Conservation (phyloP, 2,329 filamentous ascomycete genomes). For the Alternaria sp. region DNA sequence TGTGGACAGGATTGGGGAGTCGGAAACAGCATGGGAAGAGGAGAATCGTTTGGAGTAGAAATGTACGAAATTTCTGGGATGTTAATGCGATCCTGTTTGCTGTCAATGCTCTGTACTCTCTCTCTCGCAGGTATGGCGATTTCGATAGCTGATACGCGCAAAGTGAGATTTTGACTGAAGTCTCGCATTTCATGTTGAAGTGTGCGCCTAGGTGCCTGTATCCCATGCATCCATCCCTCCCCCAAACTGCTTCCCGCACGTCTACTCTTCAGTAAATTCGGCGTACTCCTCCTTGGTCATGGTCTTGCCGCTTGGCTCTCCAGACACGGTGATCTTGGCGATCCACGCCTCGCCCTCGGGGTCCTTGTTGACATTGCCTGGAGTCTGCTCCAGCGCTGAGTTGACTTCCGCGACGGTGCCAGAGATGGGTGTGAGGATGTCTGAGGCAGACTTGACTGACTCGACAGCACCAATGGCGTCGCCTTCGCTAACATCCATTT, state of each 20-base stretch:
- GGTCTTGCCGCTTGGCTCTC: conserved; percentile 65
- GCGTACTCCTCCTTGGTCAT: conserved; percentile 83
- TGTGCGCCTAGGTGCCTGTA: conserved; percentile 6
- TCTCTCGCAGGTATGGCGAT: background rate
- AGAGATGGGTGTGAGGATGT: conserved; percentile 87
- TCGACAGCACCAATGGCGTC: conserved; percentile 94
- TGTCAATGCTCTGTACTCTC: background rate
- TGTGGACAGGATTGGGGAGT: background rate
- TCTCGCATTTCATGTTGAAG: conserved; percentile 12
- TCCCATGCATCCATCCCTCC: background rate
- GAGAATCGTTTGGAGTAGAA: background rate
- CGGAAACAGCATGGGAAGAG: background rate
- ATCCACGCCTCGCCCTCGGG: conserved; percentile 94
- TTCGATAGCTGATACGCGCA: background rate
- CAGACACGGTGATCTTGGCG: conserved; percentile 80
- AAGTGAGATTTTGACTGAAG: background rate
- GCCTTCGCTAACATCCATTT: conserved; percentile 72
- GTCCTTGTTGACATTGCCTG: conserved; percentile 84
- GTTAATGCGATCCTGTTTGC: background rate
- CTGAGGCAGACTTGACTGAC: conserved; percentile 97
- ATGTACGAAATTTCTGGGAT: background rate
- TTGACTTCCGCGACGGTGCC: conserved; percentile 81
- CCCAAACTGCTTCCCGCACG: background rate
- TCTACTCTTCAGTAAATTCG: conserved; percentile 67
- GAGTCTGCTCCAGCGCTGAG: conserved; percentile 78